These are phyloP conservation scores for Zhuliangozyma blackwelliae DNA, from an alignment of 1,139 yeast species.

Conservation along the genomic window DNA sequence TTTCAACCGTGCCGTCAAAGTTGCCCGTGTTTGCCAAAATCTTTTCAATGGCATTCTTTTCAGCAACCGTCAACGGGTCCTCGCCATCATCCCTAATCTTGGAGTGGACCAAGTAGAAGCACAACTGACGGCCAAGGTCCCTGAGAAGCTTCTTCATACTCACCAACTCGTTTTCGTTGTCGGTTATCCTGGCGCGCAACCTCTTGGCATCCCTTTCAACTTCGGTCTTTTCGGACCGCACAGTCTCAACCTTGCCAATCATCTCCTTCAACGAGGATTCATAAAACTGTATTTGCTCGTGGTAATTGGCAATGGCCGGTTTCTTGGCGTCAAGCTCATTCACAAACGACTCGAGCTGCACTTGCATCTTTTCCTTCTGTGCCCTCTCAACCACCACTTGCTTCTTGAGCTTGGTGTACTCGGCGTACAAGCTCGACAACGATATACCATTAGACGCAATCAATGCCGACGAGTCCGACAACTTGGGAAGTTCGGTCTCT, in stretches of 20 bases:
- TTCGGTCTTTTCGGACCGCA: conserved; percentile 36
- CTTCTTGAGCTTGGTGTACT: conserved; percentile 60
- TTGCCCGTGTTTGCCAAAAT: conserved; percentile 37
- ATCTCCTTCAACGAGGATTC: conserved; percentile 38
- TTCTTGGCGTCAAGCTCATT: conserved; percentile 75
- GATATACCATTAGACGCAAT: conserved; percentile 58
- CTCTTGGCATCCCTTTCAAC: conserved; percentile 36
- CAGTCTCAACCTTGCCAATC: conserved; percentile 34
- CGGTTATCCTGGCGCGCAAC: conserved; percentile 24
- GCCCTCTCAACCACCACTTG: conserved; percentile 67
- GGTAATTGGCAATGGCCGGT: conserved; percentile 69
- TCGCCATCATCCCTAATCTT: conserved; percentile 49
- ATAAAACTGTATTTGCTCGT: conserved; percentile 48
- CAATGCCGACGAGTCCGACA: conserved; percentile 34
- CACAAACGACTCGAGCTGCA: conserved; percentile 67
- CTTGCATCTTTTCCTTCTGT: conserved; percentile 66
- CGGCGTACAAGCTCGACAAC: conserved; percentile 64
- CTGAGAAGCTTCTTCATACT: conserved; percentile 53
- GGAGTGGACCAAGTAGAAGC: conserved; percentile 64
- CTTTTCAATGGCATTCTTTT: conserved; percentile 49
- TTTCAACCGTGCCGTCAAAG: conserved; percentile 27
- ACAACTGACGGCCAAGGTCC: conserved; percentile 79
- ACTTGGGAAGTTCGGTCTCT: conserved; percentile 37
- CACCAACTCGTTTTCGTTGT: conserved; percentile 37
- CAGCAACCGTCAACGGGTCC: conserved; percentile 56